Percentiles rank a stretch among this genome's conserved stretches.
Evolutionary conservation across 768 basidiomycete genomes (phyloP).

Genomic region (Russula lepida): DNA sequence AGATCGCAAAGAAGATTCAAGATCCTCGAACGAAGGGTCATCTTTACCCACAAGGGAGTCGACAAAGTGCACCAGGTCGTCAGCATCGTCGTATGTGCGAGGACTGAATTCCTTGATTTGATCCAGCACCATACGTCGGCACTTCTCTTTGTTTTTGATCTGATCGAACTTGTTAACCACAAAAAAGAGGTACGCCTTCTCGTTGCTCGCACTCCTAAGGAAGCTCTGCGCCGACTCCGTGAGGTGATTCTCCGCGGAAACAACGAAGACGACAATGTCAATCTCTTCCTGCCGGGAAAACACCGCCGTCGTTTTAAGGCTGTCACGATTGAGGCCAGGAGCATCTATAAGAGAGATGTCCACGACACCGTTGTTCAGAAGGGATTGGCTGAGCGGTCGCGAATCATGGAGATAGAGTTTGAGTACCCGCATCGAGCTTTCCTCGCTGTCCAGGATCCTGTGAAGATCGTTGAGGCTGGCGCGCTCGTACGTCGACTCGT

Average conservation of each 20-base stretch:
- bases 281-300: slow-evolving; percentile 97
- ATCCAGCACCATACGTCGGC: slow-evolving; percentile 78
- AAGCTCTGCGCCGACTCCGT: slow-evolving; percentile 94
- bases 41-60: slow-evolving; percentile 75
- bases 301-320: slow-evolving; percentile 86
- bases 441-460: slow-evolving; percentile 67
- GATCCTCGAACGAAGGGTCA: slow-evolving; percentile 71
- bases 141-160: slow-evolving; percentile 92
- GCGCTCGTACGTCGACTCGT: slow-evolving; percentile 71
- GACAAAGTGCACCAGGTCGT: slow-evolving; percentile 96
- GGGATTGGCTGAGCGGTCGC: slow-evolving; percentile 68
- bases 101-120: slow-evolving; percentile 92
- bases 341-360: slow-evolving; percentile 98
- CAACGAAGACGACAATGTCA: slow-evolving; percentile 96
- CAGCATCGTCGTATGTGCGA: slow-evolving; percentile 81
- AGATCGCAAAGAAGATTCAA: slow-evolving; percentile 83
- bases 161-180: slow-evolving; percentile 98
- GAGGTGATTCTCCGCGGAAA: slow-evolving; percentile 97
- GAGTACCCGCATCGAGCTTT: slow-evolving; percentile 60
- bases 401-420: slow-evolving; percentile 86
- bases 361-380: slow-evolving; percentile 90
- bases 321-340: slow-evolving; percentile 94
- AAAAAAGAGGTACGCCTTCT: slow-evolving; percentile 97
- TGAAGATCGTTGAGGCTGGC: slow-evolving; percentile 65
- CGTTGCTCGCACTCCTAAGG: slow-evolving; percentile 83